These are phyloP conservation scores for Xylaria sp. DNA, from an alignment of 2,329 filamentous ascomycete species.

Conservation along the genomic window DNA sequence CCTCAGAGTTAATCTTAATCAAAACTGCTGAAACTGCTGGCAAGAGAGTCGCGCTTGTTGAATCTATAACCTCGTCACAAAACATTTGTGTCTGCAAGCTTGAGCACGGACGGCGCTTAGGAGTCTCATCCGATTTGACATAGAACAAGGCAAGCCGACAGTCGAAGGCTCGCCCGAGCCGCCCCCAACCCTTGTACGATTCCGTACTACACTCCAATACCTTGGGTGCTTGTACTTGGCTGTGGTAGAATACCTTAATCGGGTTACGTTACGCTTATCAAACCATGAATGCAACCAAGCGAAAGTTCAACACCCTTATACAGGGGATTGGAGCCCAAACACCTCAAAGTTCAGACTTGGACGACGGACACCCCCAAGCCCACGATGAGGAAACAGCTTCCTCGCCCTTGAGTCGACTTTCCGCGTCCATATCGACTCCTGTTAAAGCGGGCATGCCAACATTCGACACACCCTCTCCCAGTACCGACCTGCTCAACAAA, in stretches of 20 bases:
- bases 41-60: slow-evolving; percentile 3
- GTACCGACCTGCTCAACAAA: slow-evolving; percentile 60
- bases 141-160: slow-evolving; percentile 6
- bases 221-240: not conserved
- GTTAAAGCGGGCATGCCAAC: slow-evolving; percentile 37
- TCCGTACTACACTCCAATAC: slow-evolving; percentile 19
- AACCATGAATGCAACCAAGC: slow-evolving; percentile 80
- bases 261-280: not conserved
- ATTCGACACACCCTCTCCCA: slow-evolving; percentile 36
- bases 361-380: slow-evolving; percentile 53
- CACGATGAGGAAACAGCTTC: slow-evolving; percentile 43
- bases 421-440: slow-evolving; percentile 50
- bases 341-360: slow-evolving; percentile 52
- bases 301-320: slow-evolving; percentile 82
- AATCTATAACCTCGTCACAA: slow-evolving; percentile 9
- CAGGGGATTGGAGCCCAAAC: slow-evolving; percentile 70
- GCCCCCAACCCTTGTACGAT: slow-evolving; percentile 12
- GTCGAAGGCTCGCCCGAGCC: slow-evolving; percentile 4
- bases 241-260: no score
- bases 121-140: slow-evolving; percentile 21
- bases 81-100: slow-evolving; percentile 10
- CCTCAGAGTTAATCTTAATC: not conserved
- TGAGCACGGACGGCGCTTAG: slow-evolving; percentile 15
- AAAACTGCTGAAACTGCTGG: not conserved
- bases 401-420: slow-evolving; percentile 40